These are phyloP conservation scores for Skeletonema grethae DNA, from an alignment of 108 stramenopile genomes.

Conservation along the genomic window DNA sequence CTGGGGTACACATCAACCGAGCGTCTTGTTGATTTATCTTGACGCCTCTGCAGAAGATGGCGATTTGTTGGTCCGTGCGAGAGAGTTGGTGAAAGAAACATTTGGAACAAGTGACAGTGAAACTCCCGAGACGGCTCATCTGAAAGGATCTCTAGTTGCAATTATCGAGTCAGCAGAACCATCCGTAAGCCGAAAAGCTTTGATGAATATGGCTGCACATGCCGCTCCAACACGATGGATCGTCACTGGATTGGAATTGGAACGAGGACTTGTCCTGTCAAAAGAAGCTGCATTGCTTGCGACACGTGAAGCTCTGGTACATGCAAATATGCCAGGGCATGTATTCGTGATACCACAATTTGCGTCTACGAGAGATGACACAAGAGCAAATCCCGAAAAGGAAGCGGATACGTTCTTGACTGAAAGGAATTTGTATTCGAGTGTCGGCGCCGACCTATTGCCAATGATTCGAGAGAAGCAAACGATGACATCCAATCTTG, in stretches of 20 bases:
- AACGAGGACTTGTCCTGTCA: conserved; percentile 76
- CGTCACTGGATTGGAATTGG: conserved; percentile 75
- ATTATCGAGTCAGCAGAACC: conserved; percentile 48
- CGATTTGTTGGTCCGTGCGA: conserved; percentile 12
- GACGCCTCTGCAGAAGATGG: conserved; percentile 18
- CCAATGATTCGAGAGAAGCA: conserved; percentile 43
- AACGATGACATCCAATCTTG: conserved; percentile 35
- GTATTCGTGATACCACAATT: conserved; percentile 80
- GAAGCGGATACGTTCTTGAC: conserved; percentile 22
- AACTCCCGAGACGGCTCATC: conserved; percentile 10
- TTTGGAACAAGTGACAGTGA: conserved; percentile 19
- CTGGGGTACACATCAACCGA: conserved; percentile 75
- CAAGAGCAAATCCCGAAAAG: conserved; percentile 19
- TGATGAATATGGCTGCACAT: conserved; percentile 86
- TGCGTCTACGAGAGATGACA: conserved; percentile 53
- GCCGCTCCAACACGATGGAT: conserved; percentile 83
- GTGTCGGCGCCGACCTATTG: conserved; percentile 35
- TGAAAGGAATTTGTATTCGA: conserved; percentile 25
- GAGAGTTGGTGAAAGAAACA: conserved; percentile 32
- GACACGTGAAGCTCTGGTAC: conserved; percentile 48
- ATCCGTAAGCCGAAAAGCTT: conserved; percentile 70
- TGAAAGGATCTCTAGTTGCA: conserved; percentile 60
- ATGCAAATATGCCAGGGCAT: conserved; percentile 53
- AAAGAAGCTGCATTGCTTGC: conserved; percentile 66
- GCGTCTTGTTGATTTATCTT: conserved; percentile 70